phyloP scores from a whole-genome alignment of 257 asterid genomes.

The Solanum rostratum region DNA sequence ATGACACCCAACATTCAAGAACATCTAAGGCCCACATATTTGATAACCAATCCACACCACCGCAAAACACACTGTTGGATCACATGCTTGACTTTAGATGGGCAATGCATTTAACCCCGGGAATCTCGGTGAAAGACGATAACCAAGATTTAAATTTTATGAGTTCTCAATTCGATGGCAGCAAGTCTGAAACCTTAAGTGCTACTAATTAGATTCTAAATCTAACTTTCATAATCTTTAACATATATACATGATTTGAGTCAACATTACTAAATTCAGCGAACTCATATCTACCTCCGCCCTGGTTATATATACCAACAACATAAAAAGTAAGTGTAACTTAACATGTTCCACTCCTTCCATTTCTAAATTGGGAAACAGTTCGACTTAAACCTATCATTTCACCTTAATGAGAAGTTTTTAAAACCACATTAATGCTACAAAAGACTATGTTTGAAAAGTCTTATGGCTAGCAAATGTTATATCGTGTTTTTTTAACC shows the following conservation, averaged over 20 bases:
- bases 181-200: not conserved
- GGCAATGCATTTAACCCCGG: not conserved
- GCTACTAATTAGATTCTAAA: not conserved
- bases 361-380: not conserved
- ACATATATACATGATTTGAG: not conserved
- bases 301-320: not conserved
- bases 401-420: not conserved
- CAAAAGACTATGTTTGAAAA: not conserved
- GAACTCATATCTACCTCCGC: not conserved
- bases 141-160: not conserved
- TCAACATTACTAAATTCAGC: not conserved
- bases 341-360: not conserved
- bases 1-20: not conserved
- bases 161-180: not conserved
- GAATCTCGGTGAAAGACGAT: not conserved
- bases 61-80: not conserved
- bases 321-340: not conserved
- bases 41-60: not conserved
- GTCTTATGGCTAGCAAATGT: not conserved
- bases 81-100: not conserved
- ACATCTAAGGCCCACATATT: conserved; percentile 15
- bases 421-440: not conserved
- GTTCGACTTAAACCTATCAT: not conserved
- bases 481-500: not conserved
- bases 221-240: not conserved